These are phyloP conservation scores for Elasticomyces elasticus DNA, from an alignment of 495 filamentous ascomycete species.

Conservation along the genomic window DNA sequence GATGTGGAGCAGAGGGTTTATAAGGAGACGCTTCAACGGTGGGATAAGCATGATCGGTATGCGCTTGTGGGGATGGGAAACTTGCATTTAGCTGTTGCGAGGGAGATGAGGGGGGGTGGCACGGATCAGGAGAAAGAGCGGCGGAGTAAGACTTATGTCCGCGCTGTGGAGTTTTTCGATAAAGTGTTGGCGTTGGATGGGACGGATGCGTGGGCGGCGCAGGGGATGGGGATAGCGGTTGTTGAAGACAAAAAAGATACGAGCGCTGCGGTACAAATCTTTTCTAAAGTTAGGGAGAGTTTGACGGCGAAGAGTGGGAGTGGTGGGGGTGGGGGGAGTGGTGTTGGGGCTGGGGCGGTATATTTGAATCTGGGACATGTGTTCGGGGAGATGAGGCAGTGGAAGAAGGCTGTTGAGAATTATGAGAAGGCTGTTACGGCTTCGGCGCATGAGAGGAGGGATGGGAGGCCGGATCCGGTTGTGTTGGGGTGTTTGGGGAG, in stretches of 20 bases:
- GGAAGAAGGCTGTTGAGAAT: slow-evolving; percentile 74
- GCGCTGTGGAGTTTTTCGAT: slow-evolving; percentile 95
- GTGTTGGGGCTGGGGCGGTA: slow-evolving; percentile 56
- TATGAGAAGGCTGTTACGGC: slow-evolving; percentile 85
- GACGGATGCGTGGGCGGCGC: slow-evolving; percentile 89
- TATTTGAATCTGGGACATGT: slow-evolving; percentile 89
- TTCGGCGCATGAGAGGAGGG: slow-evolving; percentile 23
- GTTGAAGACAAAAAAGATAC: slow-evolving; percentile 88
- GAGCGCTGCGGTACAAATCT: slow-evolving; percentile 67
- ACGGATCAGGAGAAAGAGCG: slow-evolving; percentile 84
- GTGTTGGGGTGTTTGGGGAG: slow-evolving; percentile 86
- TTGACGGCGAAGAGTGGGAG: slow-evolving; percentile 68
- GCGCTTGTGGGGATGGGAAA: slow-evolving; percentile 95
- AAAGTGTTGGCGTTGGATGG: slow-evolving; percentile 89
- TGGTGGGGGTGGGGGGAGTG: no score
- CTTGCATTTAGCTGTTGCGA: slow-evolving; percentile 69
- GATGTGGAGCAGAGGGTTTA: slow-evolving; percentile 87
- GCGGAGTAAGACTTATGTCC: slow-evolving; percentile 71
- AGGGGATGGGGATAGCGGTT: slow-evolving; percentile 87
- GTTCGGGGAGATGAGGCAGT: slow-evolving; percentile 81
- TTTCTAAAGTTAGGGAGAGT: slow-evolving; percentile 79
- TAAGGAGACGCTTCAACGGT: slow-evolving; percentile 87
- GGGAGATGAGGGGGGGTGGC: slow-evolving; percentile 89
- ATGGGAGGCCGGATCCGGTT: slow-evolving; percentile 64
- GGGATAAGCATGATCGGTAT: slow-evolving; percentile 95